Conservation (phyloP, 164 flowering plant genomes). For the Aristolochia contorta region DNA sequence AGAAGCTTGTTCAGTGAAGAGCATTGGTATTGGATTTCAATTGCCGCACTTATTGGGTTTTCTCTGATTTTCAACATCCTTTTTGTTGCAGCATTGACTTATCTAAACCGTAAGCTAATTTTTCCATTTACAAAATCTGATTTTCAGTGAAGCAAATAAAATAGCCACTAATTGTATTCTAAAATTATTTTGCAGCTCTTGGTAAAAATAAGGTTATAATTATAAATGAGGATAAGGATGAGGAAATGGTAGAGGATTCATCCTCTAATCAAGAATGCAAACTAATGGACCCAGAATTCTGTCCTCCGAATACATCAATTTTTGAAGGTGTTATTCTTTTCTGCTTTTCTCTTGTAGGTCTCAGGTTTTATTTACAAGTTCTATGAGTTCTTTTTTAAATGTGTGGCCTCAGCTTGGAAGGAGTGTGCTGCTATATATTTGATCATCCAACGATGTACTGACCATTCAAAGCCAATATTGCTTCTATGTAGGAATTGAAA, state of each 20-base stretch:
- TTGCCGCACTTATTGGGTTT: conserved; percentile 40
- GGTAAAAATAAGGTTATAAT: conserved; percentile 25
- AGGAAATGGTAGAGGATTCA: conserved; percentile 8
- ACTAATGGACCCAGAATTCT: conserved; percentile 2
- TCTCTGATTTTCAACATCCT: conserved; percentile 43
- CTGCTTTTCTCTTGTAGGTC: no score
- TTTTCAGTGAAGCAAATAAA: no score
- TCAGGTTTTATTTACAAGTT: no score
- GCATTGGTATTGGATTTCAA: conserved; percentile 52
- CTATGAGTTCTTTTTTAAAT: no score
- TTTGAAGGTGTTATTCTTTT: not conserved
- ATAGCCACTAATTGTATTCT: not conserved
- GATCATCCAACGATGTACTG: not conserved
- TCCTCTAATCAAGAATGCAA: conserved; percentile 6
- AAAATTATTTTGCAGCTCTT: conserved; percentile 19
- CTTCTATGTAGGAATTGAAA: conserved; percentile 17
- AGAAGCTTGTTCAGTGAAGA: conserved; percentile 39
- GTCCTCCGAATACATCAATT: conserved; percentile 12
- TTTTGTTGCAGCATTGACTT: conserved; percentile 43
- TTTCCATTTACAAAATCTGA: not conserved
- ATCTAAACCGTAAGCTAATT: conserved; percentile 31
- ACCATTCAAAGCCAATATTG: not conserved
- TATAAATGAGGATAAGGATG: conserved; percentile 17
- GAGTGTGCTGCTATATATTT: not conserved
- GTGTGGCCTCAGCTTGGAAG: no score